Base-by-base conservation (phyloP, 208 protist species). In the Crithidia sp. region DNA sequence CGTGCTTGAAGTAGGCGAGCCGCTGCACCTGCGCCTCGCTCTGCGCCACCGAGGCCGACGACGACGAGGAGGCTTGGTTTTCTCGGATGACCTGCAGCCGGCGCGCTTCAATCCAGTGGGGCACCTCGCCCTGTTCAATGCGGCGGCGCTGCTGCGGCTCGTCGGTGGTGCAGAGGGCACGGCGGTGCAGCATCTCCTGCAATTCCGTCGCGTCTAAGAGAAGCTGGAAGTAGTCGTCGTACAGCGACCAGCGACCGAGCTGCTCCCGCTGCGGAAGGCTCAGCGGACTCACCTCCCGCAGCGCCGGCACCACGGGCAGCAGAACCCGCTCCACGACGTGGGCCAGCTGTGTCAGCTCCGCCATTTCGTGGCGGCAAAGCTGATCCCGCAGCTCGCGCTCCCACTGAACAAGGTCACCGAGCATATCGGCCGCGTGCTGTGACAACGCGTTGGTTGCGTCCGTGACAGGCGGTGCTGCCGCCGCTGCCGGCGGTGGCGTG, bases 181-280 rank as follows among this genome's bases (percentile, higher is more conserved):
- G 74, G 37, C 74, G 74, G 52, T 78, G 74, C 57, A 78, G 59
- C 36, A 73, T 56, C 50, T 78, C 74, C 52, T 68, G 74, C 66
- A 78, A 17, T 41, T 71, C 56, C 60, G 52, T 56, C 12, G 56
- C 52, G 7, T 68, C 60, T 0, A 63, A 49, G n/a, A 78, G 66
- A 55, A 71, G 50, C 9, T 60, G 43, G 8, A 8, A 44, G 74
- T 73, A 78, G 44, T 62, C 44, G 28, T 68, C 56, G 7, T 13
- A 8, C 9, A 78, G 67, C 45, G 40, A 14, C 74, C 74, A 73
- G 9, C 74, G 74, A 14, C 47, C 36, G 39, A 72, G 40, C 13
- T 16, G 13, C 53, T 78, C 74, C 7, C 57, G 52, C 58, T 68
- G 58, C 8, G 13, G 37, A 8, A 73, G 28, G 36, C 41, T 40